A percentile compares a stretch with the other conserved stretches of the same genome.
phyloP scores from a whole-genome alignment of 1,284 basidiomycete species.

The Mycena sp. region DNA sequence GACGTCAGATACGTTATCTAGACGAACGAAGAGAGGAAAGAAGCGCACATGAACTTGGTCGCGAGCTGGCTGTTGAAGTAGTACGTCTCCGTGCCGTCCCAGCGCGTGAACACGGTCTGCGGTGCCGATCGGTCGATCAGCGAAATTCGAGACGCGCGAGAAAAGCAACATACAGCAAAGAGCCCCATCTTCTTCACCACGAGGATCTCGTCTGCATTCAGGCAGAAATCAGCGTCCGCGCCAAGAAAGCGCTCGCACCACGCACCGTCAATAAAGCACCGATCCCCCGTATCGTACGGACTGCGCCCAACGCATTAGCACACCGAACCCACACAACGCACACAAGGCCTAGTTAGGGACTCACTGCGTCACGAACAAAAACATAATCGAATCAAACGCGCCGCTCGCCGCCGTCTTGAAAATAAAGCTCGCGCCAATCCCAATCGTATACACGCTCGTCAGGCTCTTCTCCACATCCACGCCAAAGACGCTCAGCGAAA shows the following conservation, averaged over 20 bases:
- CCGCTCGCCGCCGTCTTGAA: slow-evolving; percentile 77
- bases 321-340: too few relatives aligned
- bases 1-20: slow-evolving; percentile 1
- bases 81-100: slow-evolving; percentile 79
- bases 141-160: not conserved
- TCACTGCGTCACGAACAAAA: slow-evolving; percentile 77
- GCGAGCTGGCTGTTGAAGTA: slow-evolving; percentile 82
- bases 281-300: slow-evolving; percentile 73
- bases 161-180: slow-evolving; percentile 60
- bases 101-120: slow-evolving; percentile 70
- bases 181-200: slow-evolving; percentile 82
- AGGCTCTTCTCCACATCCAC: slow-evolving; percentile 68
- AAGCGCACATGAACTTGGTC: slow-evolving; percentile 73
- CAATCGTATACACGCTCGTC: slow-evolving; percentile 74
- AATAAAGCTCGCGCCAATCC: slow-evolving; percentile 77
- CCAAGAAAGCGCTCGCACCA: too few relatives aligned
- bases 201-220: slow-evolving; percentile 74
- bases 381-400: slow-evolving; percentile 82
- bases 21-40: not conserved
- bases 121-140: slow-evolving; percentile 22
- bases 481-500: slow-evolving; percentile 75
- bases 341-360: not conserved
- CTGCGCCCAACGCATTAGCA: not conserved
- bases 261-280: slow-evolving; percentile 77
- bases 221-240: too few relatives aligned